Evolutionary conservation across 176 grass and related monocot genomes (phyloP).

Genomic region (Elymus sibiricus): DNA sequence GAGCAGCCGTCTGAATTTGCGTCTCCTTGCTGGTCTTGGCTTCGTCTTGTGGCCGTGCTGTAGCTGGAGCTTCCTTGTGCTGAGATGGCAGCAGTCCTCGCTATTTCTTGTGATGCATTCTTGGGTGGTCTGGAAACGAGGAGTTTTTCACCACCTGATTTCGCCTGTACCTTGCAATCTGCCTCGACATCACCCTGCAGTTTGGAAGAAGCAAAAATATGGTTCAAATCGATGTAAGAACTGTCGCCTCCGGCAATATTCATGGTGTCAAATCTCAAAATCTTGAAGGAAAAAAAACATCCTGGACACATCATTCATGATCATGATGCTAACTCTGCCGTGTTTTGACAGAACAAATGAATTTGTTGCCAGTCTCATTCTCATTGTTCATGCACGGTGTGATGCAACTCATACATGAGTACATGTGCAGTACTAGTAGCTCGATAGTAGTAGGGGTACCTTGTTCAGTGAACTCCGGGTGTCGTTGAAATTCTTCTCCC

Average conservation of each 20-base stretch:
- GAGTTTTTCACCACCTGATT: background rate
- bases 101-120: background rate
- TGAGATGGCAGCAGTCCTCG: constrained; percentile 2
- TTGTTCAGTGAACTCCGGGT: constrained; percentile 4
- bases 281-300: background rate
- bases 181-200: constrained; percentile 23
- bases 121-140: background rate
- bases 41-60: background rate
- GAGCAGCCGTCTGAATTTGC: constrained; percentile 43
- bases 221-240: background rate
- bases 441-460: constrained; percentile 30
- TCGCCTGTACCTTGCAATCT: background rate
- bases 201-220: background rate
- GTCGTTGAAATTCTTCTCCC: constrained; percentile 76
- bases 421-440: background rate
- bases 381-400: background rate
- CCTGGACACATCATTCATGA: background rate
- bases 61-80: constrained; percentile 20
- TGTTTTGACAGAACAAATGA: background rate
- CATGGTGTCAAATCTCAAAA: background rate
- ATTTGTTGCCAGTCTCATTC: background rate
- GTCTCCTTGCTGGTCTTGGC: background rate
- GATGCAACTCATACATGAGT: background rate
- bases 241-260: background rate
- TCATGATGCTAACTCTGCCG: background rate